These are phyloP conservation scores for Fusarium pseudograminearum DNA, from an alignment of 2,329 filamentous ascomycete species.

Conservation along the genomic window DNA sequence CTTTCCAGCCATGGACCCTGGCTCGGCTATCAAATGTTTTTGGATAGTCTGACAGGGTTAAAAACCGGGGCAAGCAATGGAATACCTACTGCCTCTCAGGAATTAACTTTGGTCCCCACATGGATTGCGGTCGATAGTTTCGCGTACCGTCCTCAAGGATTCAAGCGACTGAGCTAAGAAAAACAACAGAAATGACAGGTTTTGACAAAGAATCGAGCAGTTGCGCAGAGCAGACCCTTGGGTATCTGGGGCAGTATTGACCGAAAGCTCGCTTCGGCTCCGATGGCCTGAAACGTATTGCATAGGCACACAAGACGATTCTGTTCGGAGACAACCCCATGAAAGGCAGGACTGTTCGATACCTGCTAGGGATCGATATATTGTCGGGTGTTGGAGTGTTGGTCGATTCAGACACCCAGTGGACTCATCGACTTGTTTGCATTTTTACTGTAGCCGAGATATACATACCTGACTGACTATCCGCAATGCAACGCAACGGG, in stretches of 20 bases:
- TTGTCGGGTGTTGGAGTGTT: not conserved
- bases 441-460: slow-evolving; percentile 25
- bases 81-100: slow-evolving; percentile 13
- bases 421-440: slow-evolving; percentile 2
- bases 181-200: slow-evolving; percentile 21
- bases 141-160: slow-evolving; percentile 19
- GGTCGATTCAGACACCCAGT: not conserved
- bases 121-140: slow-evolving; percentile 26
- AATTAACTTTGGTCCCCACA: slow-evolving; percentile 25
- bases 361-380: slow-evolving; percentile 3
- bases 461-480: slow-evolving; percentile 5
- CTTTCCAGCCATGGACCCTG: slow-evolving; percentile 28
- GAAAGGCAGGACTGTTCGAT: slow-evolving; percentile 34
- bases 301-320: slow-evolving; percentile 4
- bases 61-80: slow-evolving; percentile 19
- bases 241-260: slow-evolving; percentile 18
- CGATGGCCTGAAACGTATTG: slow-evolving; percentile 21
- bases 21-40: slow-evolving; percentile 34
- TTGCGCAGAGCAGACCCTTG: slow-evolving; percentile 8
- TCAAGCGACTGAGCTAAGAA: slow-evolving; percentile 19
- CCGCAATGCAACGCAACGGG: slow-evolving; percentile 8
- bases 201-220: not conserved
- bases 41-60: slow-evolving; percentile 23
- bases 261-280: slow-evolving; percentile 22
- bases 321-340: slow-evolving; percentile 28